Evolutionary conservation across 2,329 filamentous ascomycete genomes (phyloP), one percentile per base, ranked within the genome.

Genomic region (Dryadomyces quercivorus): DNA sequence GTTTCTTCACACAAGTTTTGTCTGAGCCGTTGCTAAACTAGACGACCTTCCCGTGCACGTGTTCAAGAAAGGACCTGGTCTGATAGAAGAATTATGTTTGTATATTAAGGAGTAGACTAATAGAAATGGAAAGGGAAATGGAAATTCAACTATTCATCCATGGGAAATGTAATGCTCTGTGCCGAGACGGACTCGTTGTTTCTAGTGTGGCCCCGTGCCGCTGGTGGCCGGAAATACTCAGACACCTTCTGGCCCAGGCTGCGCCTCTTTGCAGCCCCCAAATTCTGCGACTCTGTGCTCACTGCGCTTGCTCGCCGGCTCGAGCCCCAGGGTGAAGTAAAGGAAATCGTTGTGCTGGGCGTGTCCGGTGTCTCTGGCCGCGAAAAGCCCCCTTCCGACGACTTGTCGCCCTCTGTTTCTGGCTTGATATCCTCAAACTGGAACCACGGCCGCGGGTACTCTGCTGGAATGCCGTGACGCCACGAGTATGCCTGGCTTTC

Each of bases 171-270:
- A 12, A 16, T 16, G 13, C 46, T 34, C 26, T 48, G 22, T 12
- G 31, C 9, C 22, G 46, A 34, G 12, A 48, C 2, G n/a, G 12
- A 34, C 5, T 48, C 46, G 12, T 8, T 48, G 21, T 26, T 16
- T 20, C 20, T 5, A 2, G 16, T 2, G 8, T 22, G 22, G 15
- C n/a, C 22, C 46, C 10, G 26, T 22, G 3, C 26, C 15, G n/a
- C 5, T 5, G 45, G 45, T 15, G 52, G 52, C 4, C 47, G 38
- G 47, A 54, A 43, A 18, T 54, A 54, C n/a, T 50, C 47, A 5
- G 52, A 44, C n/a, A 54, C 22, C 5, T 18, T 6, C 40, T 50
- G 48, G 26, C 36, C 52, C 0, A 54, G 26, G 40, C 47, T 38
- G 18, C 38, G 48, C 12, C 18, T 40, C 18, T 31, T 13, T 5